Evolutionary conservation across 345 rosid genomes (phyloP), one percentile per base, ranked within the genome.

Genomic region (rapeseed (Brassica napus)): DNA sequence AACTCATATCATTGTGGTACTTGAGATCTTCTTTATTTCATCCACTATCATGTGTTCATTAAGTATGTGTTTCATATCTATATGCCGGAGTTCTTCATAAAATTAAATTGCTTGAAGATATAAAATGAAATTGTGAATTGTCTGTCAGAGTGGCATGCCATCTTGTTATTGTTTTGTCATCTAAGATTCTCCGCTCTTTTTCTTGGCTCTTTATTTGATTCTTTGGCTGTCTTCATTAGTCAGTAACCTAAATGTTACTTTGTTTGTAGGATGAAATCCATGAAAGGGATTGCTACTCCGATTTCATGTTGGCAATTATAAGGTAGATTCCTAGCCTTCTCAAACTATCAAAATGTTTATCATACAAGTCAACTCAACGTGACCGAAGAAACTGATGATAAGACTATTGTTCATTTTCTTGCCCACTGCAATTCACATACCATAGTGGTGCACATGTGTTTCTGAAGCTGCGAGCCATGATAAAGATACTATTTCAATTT

Each of bases 1-100:
- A 76, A 91, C 98, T 78, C 95, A 94, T 88, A 90, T 94, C 80
- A 87, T 94, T 87, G 94, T 92, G 98, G 98, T 94, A 94, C 65
- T 62, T 78, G 65, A 57, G 71, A 66, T 69, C 12, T 66, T 59
- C 69, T 58, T 58, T 70, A 30, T 52, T 10, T 61, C 69, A 23
- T 69, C 54, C 24, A 9, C 58, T 67, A 24, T 72, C 42, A 4
- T 59, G 30, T 58, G 35, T 63, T 15, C 55, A 32, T 10, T 60
- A 52, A 30, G 70, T 49, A 34, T 62, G 80, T 31, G 65, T 65
- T 26, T 49, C 71, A 71, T 71, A 54, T 60, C 32, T 26, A 72
- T 42, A 16, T 62, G 30, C 1, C 2, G 47, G 28, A 4, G 5
- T 34, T 71, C n/a, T 0, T 52, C 9, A 31, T 72, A 39, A 9